Conservation (phyloP, 1,284 basidiomycete genomes). For the Tylopilus orsonianus region DNA sequence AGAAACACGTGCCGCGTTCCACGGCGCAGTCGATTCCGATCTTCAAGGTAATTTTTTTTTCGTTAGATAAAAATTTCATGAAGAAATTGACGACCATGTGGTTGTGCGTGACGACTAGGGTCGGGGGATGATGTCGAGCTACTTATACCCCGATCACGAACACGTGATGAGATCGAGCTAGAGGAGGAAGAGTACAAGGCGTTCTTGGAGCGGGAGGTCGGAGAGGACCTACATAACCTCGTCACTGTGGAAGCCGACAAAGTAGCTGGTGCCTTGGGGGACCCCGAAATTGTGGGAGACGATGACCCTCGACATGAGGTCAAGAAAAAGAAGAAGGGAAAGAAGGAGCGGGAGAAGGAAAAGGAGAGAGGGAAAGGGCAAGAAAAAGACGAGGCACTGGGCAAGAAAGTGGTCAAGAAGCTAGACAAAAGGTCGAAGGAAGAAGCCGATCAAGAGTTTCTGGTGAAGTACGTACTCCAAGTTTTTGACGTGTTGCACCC, state of each 20-base stretch:
- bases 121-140: slow-evolving; percentile 61
- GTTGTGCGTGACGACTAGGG: slow-evolving; percentile 5
- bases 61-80: too few species aligned
- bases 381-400: slow-evolving; percentile 30
- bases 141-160: slow-evolving; percentile 72
- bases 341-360: slow-evolving; percentile 33
- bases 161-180: slow-evolving; percentile 69
- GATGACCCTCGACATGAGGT: slow-evolving; percentile 33
- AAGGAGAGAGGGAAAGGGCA: slow-evolving; percentile 34
- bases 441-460: slow-evolving; percentile 79
- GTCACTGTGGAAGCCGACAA: slow-evolving; percentile 44
- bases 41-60: slow-evolving; percentile 17
- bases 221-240: slow-evolving; percentile 66
- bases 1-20: slow-evolving; percentile 86
- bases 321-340: slow-evolving; percentile 34
- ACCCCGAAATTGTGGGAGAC: slow-evolving; percentile 30
- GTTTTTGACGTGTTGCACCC: not conserved
- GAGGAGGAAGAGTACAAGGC: slow-evolving; percentile 81
- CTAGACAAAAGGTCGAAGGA: slow-evolving; percentile 45
- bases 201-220: slow-evolving; percentile 83
- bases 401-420: slow-evolving; percentile 35
- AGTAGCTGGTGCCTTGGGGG: slow-evolving; percentile 19
- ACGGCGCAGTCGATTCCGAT: slow-evolving; percentile 41
- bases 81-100: not conserved
- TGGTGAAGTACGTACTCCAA: slow-evolving; percentile 79